Evolutionary conservation across 1,139 yeast genomes (phyloP).

Genomic region (Kodamaea sp.): DNA sequence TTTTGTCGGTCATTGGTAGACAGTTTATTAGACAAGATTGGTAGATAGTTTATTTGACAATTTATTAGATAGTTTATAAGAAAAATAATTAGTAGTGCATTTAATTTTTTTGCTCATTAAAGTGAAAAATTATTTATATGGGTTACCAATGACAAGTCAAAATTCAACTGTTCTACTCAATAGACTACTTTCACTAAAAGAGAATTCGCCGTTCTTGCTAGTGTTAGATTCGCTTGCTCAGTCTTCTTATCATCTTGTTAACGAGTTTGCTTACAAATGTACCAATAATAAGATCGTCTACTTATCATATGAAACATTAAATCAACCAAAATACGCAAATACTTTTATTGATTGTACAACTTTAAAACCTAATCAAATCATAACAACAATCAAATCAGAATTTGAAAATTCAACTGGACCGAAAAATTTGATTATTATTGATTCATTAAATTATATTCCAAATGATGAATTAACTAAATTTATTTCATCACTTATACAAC

Average conservation of each 20-base stretch:
- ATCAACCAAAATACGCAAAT: slow-evolving; percentile 47
- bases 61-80: background rate
- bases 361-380: slow-evolving; percentile 19
- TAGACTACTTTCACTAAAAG: slow-evolving; percentile 65
- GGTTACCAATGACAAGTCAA: slow-evolving; percentile 37
- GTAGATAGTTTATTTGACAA: background rate
- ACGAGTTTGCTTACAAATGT: slow-evolving; percentile 51
- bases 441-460: slow-evolving; percentile 62
- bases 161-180: slow-evolving; percentile 56
- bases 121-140: background rate
- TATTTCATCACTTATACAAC: slow-evolving; percentile 52
- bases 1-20: slow-evolving; percentile 9
- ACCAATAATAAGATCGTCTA: slow-evolving; percentile 36
- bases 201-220: slow-evolving; percentile 67
- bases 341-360: slow-evolving; percentile 48
- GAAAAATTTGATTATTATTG: slow-evolving; percentile 51
- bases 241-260: slow-evolving; percentile 52
- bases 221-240: slow-evolving; percentile 69
- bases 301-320: slow-evolving; percentile 62
- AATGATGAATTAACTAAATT: slow-evolving; percentile 48
- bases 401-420: slow-evolving; percentile 1
- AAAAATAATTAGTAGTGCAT: background rate
- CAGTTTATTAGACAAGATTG: background rate
- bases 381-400: slow-evolving; percentile 19
- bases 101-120: background rate